Conservation (phyloP, 2,329 filamentous ascomycete species). For the Leptographium lundbergii region DNA sequence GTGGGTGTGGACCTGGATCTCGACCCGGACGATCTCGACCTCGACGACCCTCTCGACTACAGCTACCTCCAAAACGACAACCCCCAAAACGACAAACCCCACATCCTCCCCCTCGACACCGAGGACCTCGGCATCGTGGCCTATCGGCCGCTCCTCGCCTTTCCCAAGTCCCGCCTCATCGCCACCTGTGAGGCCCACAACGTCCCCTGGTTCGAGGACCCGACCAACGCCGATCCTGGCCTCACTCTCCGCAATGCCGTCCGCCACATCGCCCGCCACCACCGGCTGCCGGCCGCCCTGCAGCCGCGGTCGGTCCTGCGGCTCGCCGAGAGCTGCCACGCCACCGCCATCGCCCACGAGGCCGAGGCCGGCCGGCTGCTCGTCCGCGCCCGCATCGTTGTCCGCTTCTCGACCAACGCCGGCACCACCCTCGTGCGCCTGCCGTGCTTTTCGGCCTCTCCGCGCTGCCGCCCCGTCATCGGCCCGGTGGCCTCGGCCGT, state of each 20-base stretch:
- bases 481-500: conserved; percentile 9
- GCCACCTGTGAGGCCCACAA: conserved; percentile 58
- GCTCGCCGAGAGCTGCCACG: conserved; percentile 41
- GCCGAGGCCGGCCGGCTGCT: conserved; percentile 43
- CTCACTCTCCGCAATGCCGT: conserved; percentile 74
- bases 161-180: conserved; percentile 61
- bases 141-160: conserved; percentile 56
- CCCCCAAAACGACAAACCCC: conserved; percentile 7
- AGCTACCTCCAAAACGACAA: conserved; percentile 1
- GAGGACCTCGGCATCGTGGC: conserved; percentile 56
- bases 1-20: background rate
- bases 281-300: conserved; percentile 57
- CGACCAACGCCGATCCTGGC: conserved; percentile 66
- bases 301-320: conserved; percentile 50
- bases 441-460: conserved; percentile 16
- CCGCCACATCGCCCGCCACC: conserved; percentile 47
- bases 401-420: conserved; percentile 31
- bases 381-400: conserved; percentile 29
- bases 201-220: conserved; percentile 71
- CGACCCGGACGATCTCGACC: conserved; percentile 6
- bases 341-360: conserved; percentile 30
- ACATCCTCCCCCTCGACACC: conserved; percentile 16
- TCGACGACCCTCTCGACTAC: conserved; percentile 10
- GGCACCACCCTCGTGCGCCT: conserved; percentile 36
- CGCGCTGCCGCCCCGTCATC: conserved; percentile 3